Evolutionary conservation across 163 green algal genomes (phyloP).

Genomic region (Chlamydomonas reinhardtii): DNA sequence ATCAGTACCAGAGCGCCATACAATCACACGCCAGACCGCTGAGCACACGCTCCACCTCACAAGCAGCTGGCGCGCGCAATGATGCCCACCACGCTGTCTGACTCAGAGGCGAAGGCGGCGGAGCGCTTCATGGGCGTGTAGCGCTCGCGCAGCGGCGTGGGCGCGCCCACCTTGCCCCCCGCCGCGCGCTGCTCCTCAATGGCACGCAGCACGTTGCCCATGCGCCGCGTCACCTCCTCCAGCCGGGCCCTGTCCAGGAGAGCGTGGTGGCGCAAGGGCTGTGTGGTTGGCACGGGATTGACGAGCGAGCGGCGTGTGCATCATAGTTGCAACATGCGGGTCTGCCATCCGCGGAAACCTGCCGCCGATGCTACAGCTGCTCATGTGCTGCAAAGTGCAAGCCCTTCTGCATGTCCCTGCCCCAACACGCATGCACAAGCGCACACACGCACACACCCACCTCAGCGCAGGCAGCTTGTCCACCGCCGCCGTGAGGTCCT

Average conservation of each 20-base stretch:
- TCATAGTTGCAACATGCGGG: too few species aligned
- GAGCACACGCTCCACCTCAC: neutral
- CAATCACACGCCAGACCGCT: too few species aligned
- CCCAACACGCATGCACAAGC: too few species aligned
- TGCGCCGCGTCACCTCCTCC: conserved; percentile 31
- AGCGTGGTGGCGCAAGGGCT: neutral
- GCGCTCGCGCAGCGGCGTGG: conserved; percentile 6
- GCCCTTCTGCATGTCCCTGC: too few species aligned
- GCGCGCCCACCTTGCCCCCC: neutral
- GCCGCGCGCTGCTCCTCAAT: conserved; percentile 15
- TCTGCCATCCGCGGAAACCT: too few species aligned
- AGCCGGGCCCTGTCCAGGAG: conserved; percentile 14
- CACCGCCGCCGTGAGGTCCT: neutral
- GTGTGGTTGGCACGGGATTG: too few species aligned
- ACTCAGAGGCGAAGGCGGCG: neutral
- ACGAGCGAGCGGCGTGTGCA: too few species aligned
- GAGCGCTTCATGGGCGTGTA: neutral
- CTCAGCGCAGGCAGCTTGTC: conserved; percentile 33
- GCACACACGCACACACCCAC: too few species aligned
- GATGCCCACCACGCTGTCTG: conserved; percentile 1
- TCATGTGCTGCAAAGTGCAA: too few species aligned
- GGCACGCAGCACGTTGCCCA: conserved; percentile 27
- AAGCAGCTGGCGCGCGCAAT: conserved; percentile 4
- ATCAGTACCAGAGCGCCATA: too few species aligned
- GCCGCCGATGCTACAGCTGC: too few species aligned